A percentile compares a stretch with the other conserved stretches of the same genome.
Evolutionary conservation across 2,329 filamentous ascomycete genomes (phyloP).

Genomic region (Aspergillus sp.): DNA sequence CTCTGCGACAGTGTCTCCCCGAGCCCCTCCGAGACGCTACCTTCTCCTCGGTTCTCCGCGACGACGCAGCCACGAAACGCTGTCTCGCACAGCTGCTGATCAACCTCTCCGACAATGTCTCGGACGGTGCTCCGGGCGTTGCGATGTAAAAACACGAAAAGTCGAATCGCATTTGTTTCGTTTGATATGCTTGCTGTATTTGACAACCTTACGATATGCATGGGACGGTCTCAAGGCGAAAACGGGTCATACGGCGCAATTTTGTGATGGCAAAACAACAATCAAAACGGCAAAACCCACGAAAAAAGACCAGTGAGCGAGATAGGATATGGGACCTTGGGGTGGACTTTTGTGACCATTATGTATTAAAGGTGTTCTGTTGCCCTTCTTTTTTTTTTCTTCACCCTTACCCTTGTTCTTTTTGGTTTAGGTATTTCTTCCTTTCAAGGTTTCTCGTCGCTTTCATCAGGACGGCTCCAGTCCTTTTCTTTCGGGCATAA

Average conservation of each 20-base stretch:
- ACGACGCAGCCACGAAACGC: slow-evolving; percentile 95
- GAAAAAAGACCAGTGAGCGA: slow-evolving; percentile 9
- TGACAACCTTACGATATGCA: slow-evolving; percentile 40
- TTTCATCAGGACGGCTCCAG: slow-evolving; percentile 19
- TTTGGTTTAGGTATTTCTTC: slow-evolving; percentile 12
- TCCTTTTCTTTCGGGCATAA: slow-evolving; percentile 22
- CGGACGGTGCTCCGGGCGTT: slow-evolving; percentile 46
- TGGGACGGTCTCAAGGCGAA: slow-evolving; percentile 42
- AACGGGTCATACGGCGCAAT: slow-evolving; percentile 40
- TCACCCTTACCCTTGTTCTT: slow-evolving; percentile 6
- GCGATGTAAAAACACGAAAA: slow-evolving; percentile 39
- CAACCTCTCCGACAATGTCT: slow-evolving; percentile 89
- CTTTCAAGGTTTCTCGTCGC: slow-evolving; percentile 14
- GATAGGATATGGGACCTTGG: slow-evolving; percentile 8
- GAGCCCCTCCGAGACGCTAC: slow-evolving; percentile 98
- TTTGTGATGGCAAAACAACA: slow-evolving; percentile 22
- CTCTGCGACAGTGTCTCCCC: slow-evolving; percentile 90
- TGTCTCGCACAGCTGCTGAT: slow-evolving; percentile 96
- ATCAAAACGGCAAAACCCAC: slow-evolving; percentile 11
- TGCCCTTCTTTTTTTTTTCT: slow-evolving; percentile 7
- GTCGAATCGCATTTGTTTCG: slow-evolving; percentile 29
- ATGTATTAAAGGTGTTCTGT: slow-evolving; percentile 14
- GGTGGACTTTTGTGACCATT: slow-evolving; percentile 10
- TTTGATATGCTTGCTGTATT: slow-evolving; percentile 34
- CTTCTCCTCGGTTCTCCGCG: slow-evolving; percentile 91